A percentile compares a stretch with the other conserved stretches of the same genome.
Conservation (phyloP, 2,329 filamentous ascomycete genomes). For the Trichoderma pleuroti region DNA sequence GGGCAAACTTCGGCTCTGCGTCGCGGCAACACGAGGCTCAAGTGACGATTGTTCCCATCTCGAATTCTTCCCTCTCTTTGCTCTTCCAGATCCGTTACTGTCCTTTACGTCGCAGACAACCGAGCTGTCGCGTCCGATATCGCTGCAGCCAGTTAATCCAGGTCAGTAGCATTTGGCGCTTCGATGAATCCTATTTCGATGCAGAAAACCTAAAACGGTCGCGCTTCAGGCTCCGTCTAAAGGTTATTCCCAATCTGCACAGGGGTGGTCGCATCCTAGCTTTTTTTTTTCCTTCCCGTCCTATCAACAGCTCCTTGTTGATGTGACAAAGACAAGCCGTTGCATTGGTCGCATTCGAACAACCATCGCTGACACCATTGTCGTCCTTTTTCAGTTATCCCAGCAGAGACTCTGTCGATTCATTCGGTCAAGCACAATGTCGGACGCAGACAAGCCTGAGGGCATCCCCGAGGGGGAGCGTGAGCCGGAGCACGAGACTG, state of each 20-base stretch:
- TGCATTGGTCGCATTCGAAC: background rate
- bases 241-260: conserved; percentile 11
- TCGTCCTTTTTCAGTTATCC: background rate
- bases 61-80: background rate
- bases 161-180: conserved; percentile 1
- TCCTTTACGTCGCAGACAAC: conserved; percentile 13
- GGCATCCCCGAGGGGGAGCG: conserved; percentile 30
- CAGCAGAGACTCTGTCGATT: conserved; percentile 19
- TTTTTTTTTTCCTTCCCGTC: background rate
- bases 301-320: background rate
- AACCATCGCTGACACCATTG: background rate
- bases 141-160: conserved; percentile 17
- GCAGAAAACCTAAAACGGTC: background rate
- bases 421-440: conserved; percentile 28
- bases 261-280: conserved; percentile 11
- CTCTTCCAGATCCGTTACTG: background rate
- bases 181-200: background rate
- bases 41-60: conserved; percentile 14
- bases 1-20: conserved; percentile 22
- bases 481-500: conserved; percentile 32
- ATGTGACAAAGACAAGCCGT: background rate
- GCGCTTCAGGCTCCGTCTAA: conserved; percentile 6
- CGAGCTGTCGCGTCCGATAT: conserved; percentile 20
- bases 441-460: conserved; percentile 33
- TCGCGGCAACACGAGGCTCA: conserved; percentile 13